Evolutionary conservation across 306 rosid genomes (phyloP).

Genomic region (Bauhinia variegata): DNA sequence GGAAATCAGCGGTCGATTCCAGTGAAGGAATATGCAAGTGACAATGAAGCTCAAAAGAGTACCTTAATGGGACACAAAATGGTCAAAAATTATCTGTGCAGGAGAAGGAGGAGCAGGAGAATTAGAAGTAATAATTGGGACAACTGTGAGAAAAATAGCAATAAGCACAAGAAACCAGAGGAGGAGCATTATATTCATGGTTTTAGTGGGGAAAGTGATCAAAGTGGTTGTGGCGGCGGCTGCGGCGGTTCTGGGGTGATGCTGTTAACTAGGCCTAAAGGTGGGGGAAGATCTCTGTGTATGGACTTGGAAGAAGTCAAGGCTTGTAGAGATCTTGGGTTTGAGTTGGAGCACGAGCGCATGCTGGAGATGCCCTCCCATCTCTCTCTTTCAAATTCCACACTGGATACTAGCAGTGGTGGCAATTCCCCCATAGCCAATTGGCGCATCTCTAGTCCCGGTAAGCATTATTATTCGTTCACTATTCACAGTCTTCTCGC

Average conservation of each 20-base stretch:
- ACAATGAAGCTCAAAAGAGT: slow-evolving; percentile 50
- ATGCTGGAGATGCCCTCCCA: slow-evolving; percentile 55
- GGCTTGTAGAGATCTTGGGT: slow-evolving; percentile 90
- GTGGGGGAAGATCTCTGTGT: slow-evolving; percentile 66
- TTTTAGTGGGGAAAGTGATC: slow-evolving; percentile 52
- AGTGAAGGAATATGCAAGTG: slow-evolving; percentile 63
- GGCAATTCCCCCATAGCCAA: slow-evolving; percentile 70
- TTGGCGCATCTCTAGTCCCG: slow-evolving; percentile 82
- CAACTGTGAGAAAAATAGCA: slow-evolving; percentile 12
- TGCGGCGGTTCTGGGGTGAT: slow-evolving; percentile 45
- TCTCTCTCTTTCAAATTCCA: slow-evolving; percentile 45
- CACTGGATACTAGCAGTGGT: slow-evolving; percentile 71
- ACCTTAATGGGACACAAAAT: not conserved
- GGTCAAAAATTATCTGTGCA: slow-evolving; percentile 15
- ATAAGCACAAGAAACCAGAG: slow-evolving; percentile 10
- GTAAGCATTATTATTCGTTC: slow-evolving; percentile 29
- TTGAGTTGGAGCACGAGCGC: slow-evolving; percentile 66
- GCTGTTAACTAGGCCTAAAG: slow-evolving; percentile 73
- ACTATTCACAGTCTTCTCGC: too few species aligned
- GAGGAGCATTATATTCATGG: slow-evolving; percentile 24
- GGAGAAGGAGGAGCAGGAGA: slow-evolving; percentile 44
- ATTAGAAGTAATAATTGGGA: slow-evolving; percentile 27
- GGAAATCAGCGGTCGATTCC: not conserved
- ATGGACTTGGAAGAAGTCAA: slow-evolving; percentile 88
- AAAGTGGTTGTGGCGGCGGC: slow-evolving; percentile 41